phyloP scores from a whole-genome alignment of 768 basidiomycete genomes.

The Termitomyces sp. region DNA sequence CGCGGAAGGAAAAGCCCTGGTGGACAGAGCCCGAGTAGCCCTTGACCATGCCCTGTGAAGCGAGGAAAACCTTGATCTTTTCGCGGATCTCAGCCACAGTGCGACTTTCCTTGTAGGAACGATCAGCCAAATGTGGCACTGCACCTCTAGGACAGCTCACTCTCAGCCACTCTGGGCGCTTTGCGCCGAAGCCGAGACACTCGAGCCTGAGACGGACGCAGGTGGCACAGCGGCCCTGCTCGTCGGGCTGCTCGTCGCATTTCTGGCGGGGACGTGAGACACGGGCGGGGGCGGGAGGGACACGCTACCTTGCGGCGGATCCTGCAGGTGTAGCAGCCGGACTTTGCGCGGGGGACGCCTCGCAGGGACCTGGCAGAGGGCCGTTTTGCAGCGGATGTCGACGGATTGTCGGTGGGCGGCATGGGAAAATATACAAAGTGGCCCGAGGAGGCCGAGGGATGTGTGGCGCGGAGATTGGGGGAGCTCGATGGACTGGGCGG shows the following conservation, averaged over 20 bases:
- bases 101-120: constrained; percentile 4
- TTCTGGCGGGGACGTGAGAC: constrained; percentile 42
- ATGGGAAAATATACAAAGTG: too few relatives aligned
- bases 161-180: constrained; percentile 81
- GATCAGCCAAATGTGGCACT: constrained; percentile 6
- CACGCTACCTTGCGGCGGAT: constrained; percentile 69
- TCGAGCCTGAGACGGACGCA: constrained; percentile 75
- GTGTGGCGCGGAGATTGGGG: too few relatives aligned
- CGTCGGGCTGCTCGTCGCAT: constrained; percentile 72
- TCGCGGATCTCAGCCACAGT: constrained; percentile 7
- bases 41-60: constrained; percentile 9
- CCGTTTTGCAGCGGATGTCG: background rate
- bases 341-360: constrained; percentile 56
- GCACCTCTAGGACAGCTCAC: too few relatives aligned
- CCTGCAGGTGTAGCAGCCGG: constrained; percentile 85
- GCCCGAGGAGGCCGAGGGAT: too few relatives aligned
- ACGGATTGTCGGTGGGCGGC: background rate
- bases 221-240: constrained; percentile 62
- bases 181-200: constrained; percentile 80
- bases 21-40: constrained; percentile 4
- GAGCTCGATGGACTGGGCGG: too few relatives aligned
- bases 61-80: constrained; percentile 8
- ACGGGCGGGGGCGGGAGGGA: background rate
- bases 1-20: constrained; percentile 2
- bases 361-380: background rate